These are phyloP conservation scores for Coemansia sp. DNA, from an alignment of 192 early-diverging fungal species.

Conservation along the genomic window DNA sequence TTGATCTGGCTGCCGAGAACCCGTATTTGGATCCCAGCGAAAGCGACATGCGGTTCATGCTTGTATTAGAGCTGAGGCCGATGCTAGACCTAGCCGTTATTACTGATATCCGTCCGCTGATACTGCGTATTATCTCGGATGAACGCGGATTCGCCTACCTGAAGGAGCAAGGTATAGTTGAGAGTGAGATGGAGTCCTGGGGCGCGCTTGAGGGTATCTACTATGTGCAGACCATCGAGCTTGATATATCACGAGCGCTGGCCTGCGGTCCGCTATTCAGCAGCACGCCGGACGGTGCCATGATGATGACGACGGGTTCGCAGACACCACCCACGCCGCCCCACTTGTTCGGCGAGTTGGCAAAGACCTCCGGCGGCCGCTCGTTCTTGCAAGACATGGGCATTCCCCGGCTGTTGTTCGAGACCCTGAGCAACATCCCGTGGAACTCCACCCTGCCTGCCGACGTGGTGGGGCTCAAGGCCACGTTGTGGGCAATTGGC, in stretches of 20 bases:
- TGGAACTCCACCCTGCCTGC: slow-evolving; percentile 35
- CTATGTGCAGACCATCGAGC: slow-evolving; percentile 46
- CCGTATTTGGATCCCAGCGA: slow-evolving; percentile 29
- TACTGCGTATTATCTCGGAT: slow-evolving; percentile 35
- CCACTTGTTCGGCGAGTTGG: slow-evolving; percentile 52
- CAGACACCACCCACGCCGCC: slow-evolving; percentile 49
- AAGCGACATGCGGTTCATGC: slow-evolving; percentile 21
- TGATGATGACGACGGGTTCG: slow-evolving; percentile 45
- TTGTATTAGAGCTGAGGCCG: slow-evolving; percentile 32
- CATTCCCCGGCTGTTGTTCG: slow-evolving; percentile 46
- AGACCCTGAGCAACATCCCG: slow-evolving; percentile 51
- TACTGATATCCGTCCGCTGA: slow-evolving; percentile 46
- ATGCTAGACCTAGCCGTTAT: slow-evolving; percentile 50
- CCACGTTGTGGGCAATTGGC: slow-evolving; percentile 54
- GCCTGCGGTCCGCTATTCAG: slow-evolving; percentile 52
- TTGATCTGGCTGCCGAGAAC: slow-evolving; percentile 48
- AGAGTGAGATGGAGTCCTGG: slow-evolving; percentile 54
- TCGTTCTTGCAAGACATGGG: slow-evolving; percentile 18
- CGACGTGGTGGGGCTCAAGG: slow-evolving; percentile 45
- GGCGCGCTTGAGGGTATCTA: slow-evolving; percentile 49
- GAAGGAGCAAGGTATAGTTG: slow-evolving; percentile 34
- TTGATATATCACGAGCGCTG: slow-evolving; percentile 45
- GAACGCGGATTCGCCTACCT: slow-evolving; percentile 42
- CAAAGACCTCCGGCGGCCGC: slow-evolving; percentile 27
- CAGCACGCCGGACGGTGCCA: slow-evolving; percentile 43